Percentiles rank a stretch among this genome's conserved stretches.
Conservation (phyloP, 768 basidiomycete genomes). For the Termitomyces sp. region DNA sequence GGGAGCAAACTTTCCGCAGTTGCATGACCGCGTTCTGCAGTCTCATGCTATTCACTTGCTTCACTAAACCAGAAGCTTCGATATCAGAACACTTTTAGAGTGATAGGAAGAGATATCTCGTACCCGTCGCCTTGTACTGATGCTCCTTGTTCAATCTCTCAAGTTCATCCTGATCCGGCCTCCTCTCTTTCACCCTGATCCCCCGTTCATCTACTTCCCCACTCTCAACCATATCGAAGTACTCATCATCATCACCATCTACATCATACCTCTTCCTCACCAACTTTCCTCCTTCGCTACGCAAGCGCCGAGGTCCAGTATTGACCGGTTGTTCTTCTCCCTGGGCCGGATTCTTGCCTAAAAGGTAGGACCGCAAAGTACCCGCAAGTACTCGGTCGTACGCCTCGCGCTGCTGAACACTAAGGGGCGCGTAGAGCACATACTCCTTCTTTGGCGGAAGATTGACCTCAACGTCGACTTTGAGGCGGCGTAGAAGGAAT, state of each 20-base stretch:
- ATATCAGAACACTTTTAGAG: not conserved
- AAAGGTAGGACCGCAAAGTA: slow-evolving; percentile 60
- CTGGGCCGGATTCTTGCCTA: slow-evolving; percentile 27
- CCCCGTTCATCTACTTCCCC: slow-evolving; percentile 37
- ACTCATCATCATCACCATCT: slow-evolving; percentile 61
- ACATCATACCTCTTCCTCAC: slow-evolving; percentile 44
- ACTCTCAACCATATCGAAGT: slow-evolving; percentile 54
- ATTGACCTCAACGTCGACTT: slow-evolving; percentile 75
- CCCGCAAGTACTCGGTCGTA: slow-evolving; percentile 79
- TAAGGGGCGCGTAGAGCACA: slow-evolving; percentile 87
- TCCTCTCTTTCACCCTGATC: slow-evolving; percentile 17
- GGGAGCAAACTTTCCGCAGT: slow-evolving; percentile 91
- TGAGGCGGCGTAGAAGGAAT: slow-evolving; percentile 88
- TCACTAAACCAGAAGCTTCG: slow-evolving; percentile 38
- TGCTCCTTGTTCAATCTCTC: slow-evolving; percentile 55
- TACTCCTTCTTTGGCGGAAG: slow-evolving; percentile 95
- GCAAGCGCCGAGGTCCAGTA: slow-evolving; percentile 22
- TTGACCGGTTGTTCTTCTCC: slow-evolving; percentile 15
- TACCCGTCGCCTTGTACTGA: slow-evolving; percentile 56
- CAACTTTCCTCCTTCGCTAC: slow-evolving; percentile 26
- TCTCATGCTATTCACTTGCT: slow-evolving; percentile 86
- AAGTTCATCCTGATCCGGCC: slow-evolving; percentile 31
- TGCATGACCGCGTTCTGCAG: slow-evolving; percentile 97
- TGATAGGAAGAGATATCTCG: slow-evolving; percentile 5
- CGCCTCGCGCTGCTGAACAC: slow-evolving; percentile 72